Percentiles rank a stretch among this genome's conserved stretches.
phyloP scores from a whole-genome alignment of 805 yeast genomes.

The Wickerhamiella hasegawae region DNA sequence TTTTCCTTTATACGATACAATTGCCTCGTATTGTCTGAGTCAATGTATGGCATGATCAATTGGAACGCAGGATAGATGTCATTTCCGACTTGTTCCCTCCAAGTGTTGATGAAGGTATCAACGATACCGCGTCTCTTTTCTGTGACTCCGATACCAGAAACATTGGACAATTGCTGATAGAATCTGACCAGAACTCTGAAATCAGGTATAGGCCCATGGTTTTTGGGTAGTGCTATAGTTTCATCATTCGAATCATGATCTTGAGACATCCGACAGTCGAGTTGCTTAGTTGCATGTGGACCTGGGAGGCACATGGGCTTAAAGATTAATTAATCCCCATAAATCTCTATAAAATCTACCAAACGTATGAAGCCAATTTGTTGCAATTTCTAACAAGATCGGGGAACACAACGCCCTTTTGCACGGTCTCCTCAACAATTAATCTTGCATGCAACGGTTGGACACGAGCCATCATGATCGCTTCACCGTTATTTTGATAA shows the following conservation, averaged over 20 bases:
- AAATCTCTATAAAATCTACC: conserved; percentile 16
- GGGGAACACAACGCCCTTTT: conserved; percentile 55
- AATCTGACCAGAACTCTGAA: conserved; percentile 2
- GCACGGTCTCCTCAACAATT: conserved; percentile 59
- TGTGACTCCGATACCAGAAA: conserved; percentile 2
- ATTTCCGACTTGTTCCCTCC: conserved; percentile 40
- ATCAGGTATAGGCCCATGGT: conserved; percentile 1
- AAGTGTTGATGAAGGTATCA: conserved; percentile 28
- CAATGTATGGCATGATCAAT: conserved; percentile 45
- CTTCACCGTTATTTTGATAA: conserved; percentile 55
- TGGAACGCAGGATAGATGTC: conserved; percentile 54
- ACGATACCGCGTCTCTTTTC: conserved; percentile 15
- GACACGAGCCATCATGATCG: conserved; percentile 79
- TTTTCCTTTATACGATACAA: conserved; percentile 49
- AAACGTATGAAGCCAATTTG: conserved; percentile 14
- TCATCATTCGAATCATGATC: too few relatives aligned
- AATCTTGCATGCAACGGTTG: conserved; percentile 60
- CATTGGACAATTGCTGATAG: conserved; percentile 1
- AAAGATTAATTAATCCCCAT: too few relatives aligned
- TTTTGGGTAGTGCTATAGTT: too few relatives aligned
- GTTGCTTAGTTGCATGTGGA: too few relatives aligned
- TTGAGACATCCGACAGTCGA: too few relatives aligned
- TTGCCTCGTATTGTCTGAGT: conserved; percentile 28
- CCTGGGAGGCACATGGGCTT: too few relatives aligned
- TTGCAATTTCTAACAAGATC: conserved; percentile 41